Percentiles rank a stretch among this genome's conserved stretches.
These are phyloP conservation scores for Sporothrix brunneoviolacea DNA, from an alignment of 2,329 filamentous ascomycete genomes.

Conservation along the genomic window DNA sequence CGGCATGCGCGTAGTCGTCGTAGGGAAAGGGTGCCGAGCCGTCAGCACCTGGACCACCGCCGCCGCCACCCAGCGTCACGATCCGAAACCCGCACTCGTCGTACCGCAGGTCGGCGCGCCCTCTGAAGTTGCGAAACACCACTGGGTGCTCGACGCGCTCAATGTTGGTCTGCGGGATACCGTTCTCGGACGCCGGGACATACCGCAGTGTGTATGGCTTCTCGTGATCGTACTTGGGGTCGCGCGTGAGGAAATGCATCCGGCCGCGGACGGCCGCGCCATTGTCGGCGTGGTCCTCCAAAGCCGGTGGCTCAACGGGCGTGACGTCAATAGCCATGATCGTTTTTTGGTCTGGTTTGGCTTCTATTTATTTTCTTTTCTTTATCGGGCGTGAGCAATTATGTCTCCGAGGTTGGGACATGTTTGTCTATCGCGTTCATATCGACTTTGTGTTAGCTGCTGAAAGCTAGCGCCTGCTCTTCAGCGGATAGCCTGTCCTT, in stretches of 20 bases:
- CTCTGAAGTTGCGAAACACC: conserved; percentile 10
- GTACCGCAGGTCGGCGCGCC: conserved; percentile 9
- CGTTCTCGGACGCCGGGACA: conserved; percentile 12
- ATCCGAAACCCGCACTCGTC: conserved; percentile 15
- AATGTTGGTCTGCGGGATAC: conserved; percentile 17
- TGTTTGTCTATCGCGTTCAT: too few relatives aligned
- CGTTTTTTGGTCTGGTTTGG: neutral
- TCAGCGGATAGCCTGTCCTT: too few relatives aligned
- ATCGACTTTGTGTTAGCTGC: too few relatives aligned
- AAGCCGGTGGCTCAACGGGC: neutral
- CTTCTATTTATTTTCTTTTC: too few relatives aligned
- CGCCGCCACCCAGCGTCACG: neutral
- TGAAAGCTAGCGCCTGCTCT: too few relatives aligned
- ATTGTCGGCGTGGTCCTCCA: neutral
- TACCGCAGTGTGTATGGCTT: conserved; percentile 19
- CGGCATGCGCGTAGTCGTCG: conserved; percentile 7
- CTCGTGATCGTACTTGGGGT: conserved; percentile 14
- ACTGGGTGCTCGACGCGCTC: conserved; percentile 14
- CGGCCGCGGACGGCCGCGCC: conserved; percentile 3
- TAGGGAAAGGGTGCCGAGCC: neutral
- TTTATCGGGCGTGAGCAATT: too few relatives aligned
- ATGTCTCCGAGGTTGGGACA: too few relatives aligned
- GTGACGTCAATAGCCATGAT: conserved; percentile 1
- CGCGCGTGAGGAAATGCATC: conserved; percentile 16
- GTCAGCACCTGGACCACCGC: too few relatives aligned